Evolutionary conservation across 805 yeast species (phyloP).

Genomic region (Barnettozyma pratensis): DNA sequence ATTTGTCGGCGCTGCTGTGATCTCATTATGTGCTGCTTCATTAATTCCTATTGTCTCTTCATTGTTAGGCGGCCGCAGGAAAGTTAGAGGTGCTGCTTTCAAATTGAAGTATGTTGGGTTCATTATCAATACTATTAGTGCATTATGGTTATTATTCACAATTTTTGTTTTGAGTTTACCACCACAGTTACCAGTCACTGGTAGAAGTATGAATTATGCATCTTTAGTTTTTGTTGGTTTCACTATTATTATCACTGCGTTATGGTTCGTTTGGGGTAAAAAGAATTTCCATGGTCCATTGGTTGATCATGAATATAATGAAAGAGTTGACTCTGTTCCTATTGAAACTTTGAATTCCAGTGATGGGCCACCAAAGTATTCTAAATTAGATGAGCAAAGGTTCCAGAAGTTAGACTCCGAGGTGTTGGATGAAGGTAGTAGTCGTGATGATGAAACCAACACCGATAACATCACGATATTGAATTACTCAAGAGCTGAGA

Average conservation of each 20-base stretch:
- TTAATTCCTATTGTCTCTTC: slow-evolving; percentile 69
- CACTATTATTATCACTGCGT: slow-evolving; percentile 41
- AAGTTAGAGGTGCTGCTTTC: slow-evolving; percentile 64
- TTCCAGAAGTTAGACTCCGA: slow-evolving; percentile 19
- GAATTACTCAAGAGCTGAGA: too few species aligned
- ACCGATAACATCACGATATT: too few species aligned
- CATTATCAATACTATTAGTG: slow-evolving; percentile 52
- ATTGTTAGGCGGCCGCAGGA: slow-evolving; percentile 51
- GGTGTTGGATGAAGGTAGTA: slow-evolving; percentile 1
- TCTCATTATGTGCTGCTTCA: slow-evolving; percentile 68
- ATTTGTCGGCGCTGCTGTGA: slow-evolving; percentile 77
- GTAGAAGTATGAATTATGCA: slow-evolving; percentile 45
- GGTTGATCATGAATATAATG: slow-evolving; percentile 26
- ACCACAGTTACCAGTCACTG: slow-evolving; percentile 51
- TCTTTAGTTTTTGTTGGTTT: slow-evolving; percentile 51
- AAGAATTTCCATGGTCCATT: slow-evolving; percentile 59
- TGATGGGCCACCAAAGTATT: slow-evolving; percentile 11
- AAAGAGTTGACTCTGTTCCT: slow-evolving; percentile 19
- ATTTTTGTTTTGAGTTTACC: slow-evolving; percentile 65
- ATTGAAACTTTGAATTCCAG: slow-evolving; percentile 8
- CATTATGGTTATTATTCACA: slow-evolving; percentile 55
- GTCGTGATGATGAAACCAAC: background rate
- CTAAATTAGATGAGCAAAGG: slow-evolving; percentile 20
- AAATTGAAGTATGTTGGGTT: slow-evolving; percentile 61
- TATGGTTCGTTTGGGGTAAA: slow-evolving; percentile 59